A percentile compares a stretch with the other conserved stretches of the same genome.
phyloP scores from a whole-genome alignment of 768 basidiomycete species.

The Phanerochaete carnosa region DNA sequence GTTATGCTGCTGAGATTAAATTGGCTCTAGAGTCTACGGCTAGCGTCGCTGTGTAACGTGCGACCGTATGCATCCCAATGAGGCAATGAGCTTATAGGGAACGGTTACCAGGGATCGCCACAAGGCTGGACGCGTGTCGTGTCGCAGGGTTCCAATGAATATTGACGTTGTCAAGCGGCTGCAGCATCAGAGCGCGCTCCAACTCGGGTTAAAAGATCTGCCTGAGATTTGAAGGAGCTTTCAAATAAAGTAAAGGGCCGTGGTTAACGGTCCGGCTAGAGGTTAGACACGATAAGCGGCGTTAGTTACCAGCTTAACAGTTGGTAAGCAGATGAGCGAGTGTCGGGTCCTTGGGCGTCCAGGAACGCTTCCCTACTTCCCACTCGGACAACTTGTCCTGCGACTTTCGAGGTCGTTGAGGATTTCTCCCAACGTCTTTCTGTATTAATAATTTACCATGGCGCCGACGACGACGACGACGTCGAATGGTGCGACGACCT shows the following conservation, averaged over 20 bases:
- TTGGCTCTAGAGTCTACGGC: no score
- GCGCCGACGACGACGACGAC: conserved; percentile 69
- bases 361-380: conserved; percentile 14
- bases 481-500: conserved; percentile 64
- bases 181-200: background rate
- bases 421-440: conserved; percentile 20
- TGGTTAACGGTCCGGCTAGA: background rate
- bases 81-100: no score
- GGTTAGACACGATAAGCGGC: background rate
- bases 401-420: conserved; percentile 23
- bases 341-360: background rate
- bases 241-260: background rate
- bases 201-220: background rate
- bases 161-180: conserved; percentile 6
- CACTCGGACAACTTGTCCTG: conserved; percentile 10
- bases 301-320: background rate
- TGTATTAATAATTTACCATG: conserved; percentile 42
- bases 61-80: background rate
- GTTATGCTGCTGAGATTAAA: no score
- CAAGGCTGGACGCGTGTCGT: background rate
- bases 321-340: background rate
- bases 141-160: background rate
- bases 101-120: background rate
- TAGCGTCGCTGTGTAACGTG: background rate
- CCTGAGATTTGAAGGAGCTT: background rate